A percentile compares a stretch with the other conserved stretches of the same genome.
Evolutionary conservation across 2,329 filamentous ascomycete genomes (phyloP).

Genomic region (Penicillium sp.): DNA sequence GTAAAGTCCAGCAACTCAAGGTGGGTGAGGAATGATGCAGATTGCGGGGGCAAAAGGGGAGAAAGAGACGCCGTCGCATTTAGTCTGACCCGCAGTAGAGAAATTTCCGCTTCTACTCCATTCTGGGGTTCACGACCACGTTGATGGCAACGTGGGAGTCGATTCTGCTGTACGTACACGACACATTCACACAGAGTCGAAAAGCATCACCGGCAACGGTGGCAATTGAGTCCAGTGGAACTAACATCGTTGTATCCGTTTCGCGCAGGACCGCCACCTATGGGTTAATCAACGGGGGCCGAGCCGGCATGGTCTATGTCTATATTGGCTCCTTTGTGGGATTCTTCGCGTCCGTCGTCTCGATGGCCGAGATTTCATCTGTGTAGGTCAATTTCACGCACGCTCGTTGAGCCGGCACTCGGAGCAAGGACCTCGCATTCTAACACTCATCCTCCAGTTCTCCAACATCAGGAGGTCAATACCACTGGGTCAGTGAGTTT

Average conservation of each 20-base stretch:
- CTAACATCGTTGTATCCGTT: background rate
- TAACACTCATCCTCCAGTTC: constrained; percentile 16
- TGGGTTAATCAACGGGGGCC: constrained; percentile 29
- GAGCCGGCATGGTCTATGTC: constrained; percentile 35
- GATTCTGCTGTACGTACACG: constrained; percentile 31
- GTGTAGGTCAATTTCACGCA: constrained; percentile 21
- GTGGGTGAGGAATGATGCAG: constrained; percentile 13
- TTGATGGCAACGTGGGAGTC: constrained; percentile 40
- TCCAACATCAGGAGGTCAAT: constrained; percentile 37
- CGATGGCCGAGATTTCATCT: constrained; percentile 38
- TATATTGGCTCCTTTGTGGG: constrained; percentile 34
- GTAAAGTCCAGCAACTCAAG: constrained; percentile 46
- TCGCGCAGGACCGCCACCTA: constrained; percentile 20
- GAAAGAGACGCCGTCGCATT: background rate
- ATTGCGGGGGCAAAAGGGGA: background rate
- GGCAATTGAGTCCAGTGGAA: background rate
- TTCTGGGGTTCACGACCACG: constrained; percentile 36
- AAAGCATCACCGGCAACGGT: too few relatives aligned
- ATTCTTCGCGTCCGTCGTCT: constrained; percentile 33
- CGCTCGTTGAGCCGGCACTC: too few relatives aligned
- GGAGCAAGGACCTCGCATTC: too few relatives aligned
- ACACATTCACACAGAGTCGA: too few relatives aligned
- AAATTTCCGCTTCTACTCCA: constrained; percentile 37
- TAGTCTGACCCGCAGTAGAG: constrained; percentile 23
- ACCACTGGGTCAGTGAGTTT: constrained; percentile 39